Evolutionary conservation across 2,329 filamentous ascomycete species (phyloP).

Genomic region (Didymella exigua): DNA sequence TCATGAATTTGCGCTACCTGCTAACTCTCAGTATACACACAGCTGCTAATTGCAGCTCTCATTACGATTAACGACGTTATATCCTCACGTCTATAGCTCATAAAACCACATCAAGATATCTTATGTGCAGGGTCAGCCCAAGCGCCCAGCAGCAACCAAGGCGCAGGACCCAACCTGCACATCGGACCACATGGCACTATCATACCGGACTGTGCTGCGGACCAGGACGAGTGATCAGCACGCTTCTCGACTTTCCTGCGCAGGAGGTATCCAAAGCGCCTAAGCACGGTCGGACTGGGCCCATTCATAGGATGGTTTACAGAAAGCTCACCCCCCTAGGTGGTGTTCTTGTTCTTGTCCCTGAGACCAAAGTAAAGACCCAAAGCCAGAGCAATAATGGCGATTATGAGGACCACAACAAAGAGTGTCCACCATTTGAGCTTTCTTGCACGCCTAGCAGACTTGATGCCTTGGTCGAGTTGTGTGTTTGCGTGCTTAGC

Average conservation of each 20-base stretch:
- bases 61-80: slow-evolving; percentile 19
- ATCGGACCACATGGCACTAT: background rate
- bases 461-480: slow-evolving; percentile 69
- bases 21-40: slow-evolving; percentile 17
- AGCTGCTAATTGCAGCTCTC: slow-evolving; percentile 6
- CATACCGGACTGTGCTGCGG: background rate
- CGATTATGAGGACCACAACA: slow-evolving; percentile 57
- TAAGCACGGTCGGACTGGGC: background rate
- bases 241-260: background rate
- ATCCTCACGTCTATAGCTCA: slow-evolving; percentile 8
- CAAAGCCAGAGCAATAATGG: slow-evolving; percentile 57
- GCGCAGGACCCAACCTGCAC: background rate
- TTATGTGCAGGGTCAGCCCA: background rate
- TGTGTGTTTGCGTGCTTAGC: slow-evolving; percentile 72
- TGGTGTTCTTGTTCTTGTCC: no score
- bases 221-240: background rate
- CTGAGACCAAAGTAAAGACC: slow-evolving; percentile 56
- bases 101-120: slow-evolving; percentile 1
- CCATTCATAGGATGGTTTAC: background rate
- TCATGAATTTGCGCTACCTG: slow-evolving; percentile 9
- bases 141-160: background rate
- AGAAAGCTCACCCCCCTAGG: slow-evolving; percentile 1
- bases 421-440: slow-evolving; percentile 82
- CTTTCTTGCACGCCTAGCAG: slow-evolving; percentile 70
- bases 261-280: background rate